Evolutionary conservation across 179 eudicot genomes (phyloP).

Genomic region (Heliamphora pulchella): DNA sequence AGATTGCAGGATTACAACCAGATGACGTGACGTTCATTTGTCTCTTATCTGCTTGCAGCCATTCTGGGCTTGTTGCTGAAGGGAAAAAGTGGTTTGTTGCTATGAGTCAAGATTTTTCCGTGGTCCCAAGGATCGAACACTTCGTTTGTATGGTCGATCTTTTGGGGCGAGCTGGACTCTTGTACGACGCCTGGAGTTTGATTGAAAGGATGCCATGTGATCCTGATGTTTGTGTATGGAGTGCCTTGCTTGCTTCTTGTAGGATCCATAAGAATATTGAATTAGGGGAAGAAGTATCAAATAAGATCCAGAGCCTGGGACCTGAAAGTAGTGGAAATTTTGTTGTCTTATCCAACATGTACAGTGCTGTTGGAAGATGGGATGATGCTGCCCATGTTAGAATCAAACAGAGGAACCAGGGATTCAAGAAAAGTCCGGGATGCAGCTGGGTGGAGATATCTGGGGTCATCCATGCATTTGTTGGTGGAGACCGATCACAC

Average conservation of each 20-base stretch:
- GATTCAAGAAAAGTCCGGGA: conserved; percentile 23
- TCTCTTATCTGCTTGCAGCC: conserved; percentile 25
- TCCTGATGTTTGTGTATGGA: conserved; percentile 25
- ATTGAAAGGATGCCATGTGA: conserved; percentile 21
- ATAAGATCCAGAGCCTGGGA: conserved; percentile 14
- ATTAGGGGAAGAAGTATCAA: conserved; percentile 20
- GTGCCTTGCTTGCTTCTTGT: conserved; percentile 25
- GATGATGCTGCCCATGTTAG: conserved; percentile 19
- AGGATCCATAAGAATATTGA: conserved; percentile 21
- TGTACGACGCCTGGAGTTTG: conserved; percentile 18
- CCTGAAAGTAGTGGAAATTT: conserved; percentile 20
- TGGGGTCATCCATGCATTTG: conserved; percentile 20
- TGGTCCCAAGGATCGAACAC: conserved; percentile 23
- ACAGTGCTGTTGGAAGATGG: conserved; percentile 23
- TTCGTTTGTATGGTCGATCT: conserved; percentile 26
- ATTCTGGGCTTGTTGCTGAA: conserved; percentile 28
- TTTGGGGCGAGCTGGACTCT: conserved; percentile 22
- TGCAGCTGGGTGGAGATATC: conserved; percentile 25
- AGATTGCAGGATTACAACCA: conserved; percentile 15
- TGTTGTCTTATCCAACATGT: conserved; percentile 22
- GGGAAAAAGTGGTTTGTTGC: conserved; percentile 18
- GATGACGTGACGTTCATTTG: conserved; percentile 22
- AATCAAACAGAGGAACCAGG: conserved; percentile 17
- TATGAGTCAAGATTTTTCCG: conserved; percentile 12
- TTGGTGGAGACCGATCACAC: conserved; percentile 23